Base-by-base conservation (phyloP, 495 filamentous ascomycete genomes). In the Tetracladium setigerum region DNA sequence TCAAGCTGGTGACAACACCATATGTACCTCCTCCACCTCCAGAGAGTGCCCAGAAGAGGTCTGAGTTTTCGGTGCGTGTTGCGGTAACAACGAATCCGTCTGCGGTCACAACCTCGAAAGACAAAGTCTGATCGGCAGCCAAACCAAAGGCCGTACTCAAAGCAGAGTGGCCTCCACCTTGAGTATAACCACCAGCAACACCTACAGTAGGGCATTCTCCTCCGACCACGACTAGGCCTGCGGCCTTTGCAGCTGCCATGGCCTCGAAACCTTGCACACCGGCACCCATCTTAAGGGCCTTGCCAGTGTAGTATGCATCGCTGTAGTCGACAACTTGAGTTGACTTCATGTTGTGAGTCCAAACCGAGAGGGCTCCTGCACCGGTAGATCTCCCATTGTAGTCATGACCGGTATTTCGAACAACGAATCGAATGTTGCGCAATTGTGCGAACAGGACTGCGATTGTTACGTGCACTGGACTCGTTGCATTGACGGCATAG, bases 141-240 rank as follows among this genome's bases (percentile, higher is more conserved):
- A 85, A 62, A 0, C 82, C 83, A 43, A 74, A 76, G 5, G 52
- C 56, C 7, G 68, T 69, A 22, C 55, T 56, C 10, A 85, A 67
- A 0, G 76, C 65, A 6, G 68, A 69, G 53, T 84, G 80, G 5
- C 83, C 83, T 15, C 79, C 82, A 4, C 78, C 81, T 50, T 78
- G 75, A 12, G 58, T 68, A 49, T 74, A 76, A 1, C 72, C 72
- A 8, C 72, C 73, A 0, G 65, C 67, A 17, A 66, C 48, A 5
- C 73, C 73, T 14, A 80, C 72, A 2, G 71, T 73, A 2, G 67
- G 62, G 50, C 72, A 76, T 38, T 71, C 66, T 7, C 71, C 72
- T 12, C 69, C 75, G 13, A 82, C 69, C n/a, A 73, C 67, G 4
- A 66, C 65, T 16, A 76, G 59, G 5, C 71, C 70, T 16, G 68